A percentile compares a stretch with the other conserved stretches of the same genome.
Conservation (phyloP, 2,329 filamentous ascomycete genomes). For the Monilinia fructigena region DNA sequence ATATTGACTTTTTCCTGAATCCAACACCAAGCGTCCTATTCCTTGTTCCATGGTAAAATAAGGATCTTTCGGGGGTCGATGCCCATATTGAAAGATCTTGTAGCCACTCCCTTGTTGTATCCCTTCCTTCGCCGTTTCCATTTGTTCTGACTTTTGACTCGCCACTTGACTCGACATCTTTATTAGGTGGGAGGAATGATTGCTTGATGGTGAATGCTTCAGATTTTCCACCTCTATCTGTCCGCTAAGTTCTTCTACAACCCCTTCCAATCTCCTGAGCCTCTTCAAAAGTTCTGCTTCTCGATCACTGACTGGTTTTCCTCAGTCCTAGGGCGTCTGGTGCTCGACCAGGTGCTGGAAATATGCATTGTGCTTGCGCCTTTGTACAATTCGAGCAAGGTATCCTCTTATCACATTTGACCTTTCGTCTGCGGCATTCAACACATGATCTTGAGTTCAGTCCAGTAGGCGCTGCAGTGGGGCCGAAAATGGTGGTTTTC, state of each 20-base stretch:
- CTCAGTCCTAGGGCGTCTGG: constrained; percentile 65
- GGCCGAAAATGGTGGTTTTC: constrained; percentile 24
- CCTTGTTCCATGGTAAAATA: constrained; percentile 43
- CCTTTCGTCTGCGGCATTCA: constrained; percentile 59
- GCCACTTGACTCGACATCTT: constrained; percentile 29
- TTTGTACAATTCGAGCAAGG: constrained; percentile 74
- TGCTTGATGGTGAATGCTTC: constrained; percentile 35
- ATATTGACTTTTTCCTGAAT: constrained; percentile 67
- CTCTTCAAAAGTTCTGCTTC: constrained; percentile 71
- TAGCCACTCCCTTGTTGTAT: constrained; percentile 33
- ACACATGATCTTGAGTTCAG: constrained; percentile 45
- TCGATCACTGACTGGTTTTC: constrained; percentile 57
- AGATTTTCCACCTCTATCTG: constrained; percentile 48
- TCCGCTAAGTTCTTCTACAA: constrained; percentile 67
- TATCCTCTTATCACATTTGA: constrained; percentile 72
- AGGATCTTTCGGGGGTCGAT: constrained; percentile 32
- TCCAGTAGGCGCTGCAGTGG: constrained; percentile 31
- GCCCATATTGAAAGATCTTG: constrained; percentile 31
- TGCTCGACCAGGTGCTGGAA: constrained; percentile 71
- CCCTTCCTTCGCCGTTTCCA: constrained; percentile 36
- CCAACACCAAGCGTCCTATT: constrained; percentile 66
- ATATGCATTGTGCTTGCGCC: constrained; percentile 69
- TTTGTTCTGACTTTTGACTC: constrained; percentile 30
- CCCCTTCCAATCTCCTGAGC: constrained; percentile 69
- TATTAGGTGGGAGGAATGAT: constrained; percentile 28